Conservation (phyloP, 495 filamentous ascomycete genomes). For the Podospora sp. region DNA sequence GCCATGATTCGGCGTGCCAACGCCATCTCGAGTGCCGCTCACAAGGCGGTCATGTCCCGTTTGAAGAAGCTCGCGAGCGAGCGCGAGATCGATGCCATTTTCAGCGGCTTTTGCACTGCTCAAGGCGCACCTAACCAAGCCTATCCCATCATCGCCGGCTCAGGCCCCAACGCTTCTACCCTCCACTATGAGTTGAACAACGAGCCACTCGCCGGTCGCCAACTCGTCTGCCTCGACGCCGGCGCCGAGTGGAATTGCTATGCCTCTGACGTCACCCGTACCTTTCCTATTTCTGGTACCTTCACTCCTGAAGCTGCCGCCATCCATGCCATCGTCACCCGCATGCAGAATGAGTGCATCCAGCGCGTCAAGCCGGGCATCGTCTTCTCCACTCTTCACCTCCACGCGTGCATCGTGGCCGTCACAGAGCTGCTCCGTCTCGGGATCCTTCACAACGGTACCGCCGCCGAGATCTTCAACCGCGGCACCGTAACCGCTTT, state of each 20-base stretch:
- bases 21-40: conserved; percentile 71
- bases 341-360: conserved; percentile 83
- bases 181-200: conserved; percentile 88
- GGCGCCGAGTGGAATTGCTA: conserved; percentile 86
- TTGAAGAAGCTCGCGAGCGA: conserved; percentile 70
- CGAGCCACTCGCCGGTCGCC: conserved; percentile 63
- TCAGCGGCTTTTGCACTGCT: conserved; percentile 68
- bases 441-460: conserved; percentile 64
- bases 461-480: conserved; percentile 62
- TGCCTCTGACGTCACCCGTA: conserved; percentile 87
- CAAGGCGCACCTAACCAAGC: conserved; percentile 75
- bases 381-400: conserved; percentile 67
- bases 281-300: conserved; percentile 69
- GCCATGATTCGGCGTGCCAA: conserved; percentile 77
- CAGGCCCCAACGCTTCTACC: conserved; percentile 74
- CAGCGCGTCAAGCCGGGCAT: conserved; percentile 64
- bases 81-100: conserved; percentile 78
- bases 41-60: conserved; percentile 64
- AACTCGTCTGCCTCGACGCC: conserved; percentile 81
- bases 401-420: conserved; percentile 71
- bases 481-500: conserved; percentile 75
- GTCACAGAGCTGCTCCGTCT: conserved; percentile 69
- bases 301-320: conserved; percentile 68
- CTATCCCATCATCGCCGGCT: conserved; percentile 83
- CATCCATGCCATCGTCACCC: conserved; percentile 75